phyloP scores from a whole-genome alignment of 1,284 basidiomycete species.

The Sutorius eximius region DNA sequence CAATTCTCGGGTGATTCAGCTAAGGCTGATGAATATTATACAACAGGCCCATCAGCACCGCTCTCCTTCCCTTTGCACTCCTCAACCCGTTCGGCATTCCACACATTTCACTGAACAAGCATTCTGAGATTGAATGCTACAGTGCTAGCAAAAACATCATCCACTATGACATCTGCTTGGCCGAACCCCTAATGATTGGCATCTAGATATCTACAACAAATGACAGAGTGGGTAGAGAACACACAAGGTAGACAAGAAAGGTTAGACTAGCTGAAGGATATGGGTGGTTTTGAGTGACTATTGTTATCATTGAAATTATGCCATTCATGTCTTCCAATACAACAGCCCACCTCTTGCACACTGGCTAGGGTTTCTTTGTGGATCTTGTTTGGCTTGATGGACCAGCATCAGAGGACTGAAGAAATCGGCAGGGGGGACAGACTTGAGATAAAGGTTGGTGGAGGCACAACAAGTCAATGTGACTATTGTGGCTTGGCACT shows the following conservation, averaged over 20 bases:
- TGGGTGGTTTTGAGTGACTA: conserved; percentile 41
- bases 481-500: conserved; percentile 36
- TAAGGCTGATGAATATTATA: too few species aligned
- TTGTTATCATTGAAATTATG: conserved; percentile 16
- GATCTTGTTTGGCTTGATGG: conserved; percentile 44
- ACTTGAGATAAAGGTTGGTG: conserved; percentile 56
- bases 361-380: conserved; percentile 33
- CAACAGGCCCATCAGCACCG: too few species aligned
- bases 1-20: too few species aligned
- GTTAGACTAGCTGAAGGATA: conserved; percentile 57
- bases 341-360: conserved; percentile 21
- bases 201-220: conserved; percentile 34
- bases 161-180: conserved; percentile 27
- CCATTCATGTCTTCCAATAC: conserved; percentile 1
- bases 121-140: conserved; percentile 30
- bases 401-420: conserved; percentile 52
- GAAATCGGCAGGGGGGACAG: conserved; percentile 52
- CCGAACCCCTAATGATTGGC: conserved; percentile 26
- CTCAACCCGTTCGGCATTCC: too few species aligned
- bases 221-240: conserved; percentile 50
- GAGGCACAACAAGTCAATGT: conserved; percentile 48
- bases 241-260: conserved; percentile 62
- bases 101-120: conserved; percentile 26
- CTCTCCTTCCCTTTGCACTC: too few species aligned
- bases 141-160: conserved; percentile 34